Conservation (phyloP, 345 rosid genomes). For the Euclidium syriacum region DNA sequence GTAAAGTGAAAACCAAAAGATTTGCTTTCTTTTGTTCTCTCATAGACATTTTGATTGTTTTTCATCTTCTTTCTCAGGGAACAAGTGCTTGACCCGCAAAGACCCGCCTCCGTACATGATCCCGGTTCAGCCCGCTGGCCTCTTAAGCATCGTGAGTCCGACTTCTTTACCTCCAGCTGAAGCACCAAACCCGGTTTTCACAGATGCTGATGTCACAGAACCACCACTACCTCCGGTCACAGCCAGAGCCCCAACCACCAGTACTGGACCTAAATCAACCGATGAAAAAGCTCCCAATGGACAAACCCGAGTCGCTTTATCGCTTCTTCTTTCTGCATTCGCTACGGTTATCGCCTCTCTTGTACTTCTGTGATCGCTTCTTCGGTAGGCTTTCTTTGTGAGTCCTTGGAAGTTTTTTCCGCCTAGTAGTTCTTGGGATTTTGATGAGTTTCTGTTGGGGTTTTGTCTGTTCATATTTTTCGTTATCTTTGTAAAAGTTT, state of each 20-base stretch:
- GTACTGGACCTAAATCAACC: constrained; percentile 26
- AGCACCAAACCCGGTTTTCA: constrained; percentile 61
- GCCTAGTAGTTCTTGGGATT: constrained; percentile 9
- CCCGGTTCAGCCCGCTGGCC: constrained; percentile 50
- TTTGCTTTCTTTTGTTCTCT: neutral
- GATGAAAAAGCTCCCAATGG: constrained; percentile 33
- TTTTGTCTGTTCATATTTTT: constrained; percentile 23
- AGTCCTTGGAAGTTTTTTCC: neutral
- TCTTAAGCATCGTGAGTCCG: constrained; percentile 29
- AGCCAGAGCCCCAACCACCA: constrained; percentile 18
- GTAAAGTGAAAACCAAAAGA: constrained; percentile 42
- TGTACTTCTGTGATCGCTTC: constrained; percentile 37
- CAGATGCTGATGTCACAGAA: constrained; percentile 50
- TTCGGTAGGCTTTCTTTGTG: constrained; percentile 6
- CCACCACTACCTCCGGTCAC: constrained; percentile 51
- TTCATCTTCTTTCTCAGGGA: constrained; percentile 43
- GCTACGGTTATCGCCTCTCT: constrained; percentile 30
- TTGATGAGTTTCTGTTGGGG: constrained; percentile 14
- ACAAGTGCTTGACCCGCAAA: constrained; percentile 38
- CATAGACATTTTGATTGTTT: neutral
- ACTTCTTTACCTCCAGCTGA: constrained; percentile 51
- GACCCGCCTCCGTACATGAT: constrained; percentile 51
- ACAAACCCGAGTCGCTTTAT: constrained; percentile 38
- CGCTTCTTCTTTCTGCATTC: constrained; percentile 32
- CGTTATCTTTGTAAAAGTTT: neutral